Conservation (phyloP, 345 rosid genomes). For the Eucalyptus erythrocorys region DNA sequence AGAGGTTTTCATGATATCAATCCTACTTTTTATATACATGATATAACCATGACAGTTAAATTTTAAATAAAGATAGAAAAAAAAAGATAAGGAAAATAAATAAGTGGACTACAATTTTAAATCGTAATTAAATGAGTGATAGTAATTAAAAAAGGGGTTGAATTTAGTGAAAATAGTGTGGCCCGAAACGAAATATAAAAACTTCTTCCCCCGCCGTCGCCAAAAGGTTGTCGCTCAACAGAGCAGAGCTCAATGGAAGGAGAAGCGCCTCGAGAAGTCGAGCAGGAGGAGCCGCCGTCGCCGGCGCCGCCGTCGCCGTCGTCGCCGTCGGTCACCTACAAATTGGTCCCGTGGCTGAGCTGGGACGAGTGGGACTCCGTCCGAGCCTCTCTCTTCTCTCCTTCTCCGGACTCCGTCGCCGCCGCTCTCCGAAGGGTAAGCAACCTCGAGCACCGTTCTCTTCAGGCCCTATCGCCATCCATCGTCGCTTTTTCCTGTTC, state of each 20-base stretch:
- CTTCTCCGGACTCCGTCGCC: conserved; percentile 32
- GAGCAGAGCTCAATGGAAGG: neutral
- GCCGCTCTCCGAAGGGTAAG: conserved; percentile 65
- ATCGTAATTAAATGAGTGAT: too few species aligned
- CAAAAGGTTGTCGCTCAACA: neutral
- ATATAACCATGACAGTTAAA: neutral
- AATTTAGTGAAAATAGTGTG: neutral
- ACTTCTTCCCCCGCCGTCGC: neutral
- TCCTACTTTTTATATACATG: neutral
- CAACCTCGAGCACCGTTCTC: neutral
- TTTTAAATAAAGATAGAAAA: too few species aligned
- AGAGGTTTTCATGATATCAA: rapidly evolving
- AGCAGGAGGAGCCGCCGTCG: neutral
- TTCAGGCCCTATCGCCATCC: neutral
- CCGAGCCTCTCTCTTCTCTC: conserved; percentile 71
- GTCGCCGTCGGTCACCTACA: conserved; percentile 10
- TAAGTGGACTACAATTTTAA: neutral
- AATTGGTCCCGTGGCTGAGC: conserved; percentile 80
- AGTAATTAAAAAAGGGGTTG: neutral
- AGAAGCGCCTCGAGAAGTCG: neutral
- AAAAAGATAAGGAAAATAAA: neutral
- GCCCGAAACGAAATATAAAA: neutral
- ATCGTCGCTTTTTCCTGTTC: neutral
- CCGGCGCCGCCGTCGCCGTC: conserved; percentile 7
- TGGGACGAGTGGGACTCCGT: conserved; percentile 93